Conservation (phyloP, 1,284 basidiomycete species). For the Ustilago tritici region DNA sequence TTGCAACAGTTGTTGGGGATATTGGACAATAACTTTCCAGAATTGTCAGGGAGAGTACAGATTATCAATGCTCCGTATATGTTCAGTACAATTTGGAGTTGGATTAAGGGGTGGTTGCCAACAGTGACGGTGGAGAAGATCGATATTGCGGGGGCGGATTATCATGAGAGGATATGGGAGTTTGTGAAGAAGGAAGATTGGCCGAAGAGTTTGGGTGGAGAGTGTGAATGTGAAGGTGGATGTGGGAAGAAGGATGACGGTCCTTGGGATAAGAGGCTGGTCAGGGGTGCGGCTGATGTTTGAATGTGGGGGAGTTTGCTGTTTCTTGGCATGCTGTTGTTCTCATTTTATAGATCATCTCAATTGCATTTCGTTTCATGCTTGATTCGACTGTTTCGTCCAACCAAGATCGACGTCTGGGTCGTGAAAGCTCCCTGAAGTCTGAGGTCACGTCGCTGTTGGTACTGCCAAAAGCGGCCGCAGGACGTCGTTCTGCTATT, state of each 20-base stretch:
- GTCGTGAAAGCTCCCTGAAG: no score
- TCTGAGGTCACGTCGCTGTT: no score
- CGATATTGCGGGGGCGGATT: slow-evolving; percentile 63
- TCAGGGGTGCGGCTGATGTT: slow-evolving; percentile 19
- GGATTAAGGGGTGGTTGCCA: slow-evolving; percentile 67
- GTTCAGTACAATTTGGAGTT: slow-evolving; percentile 64
- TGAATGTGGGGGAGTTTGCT: not conserved
- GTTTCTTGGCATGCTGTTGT: not conserved
- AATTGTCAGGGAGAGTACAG: slow-evolving; percentile 64
- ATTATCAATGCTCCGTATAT: slow-evolving; percentile 68
- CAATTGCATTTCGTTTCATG: not conserved
- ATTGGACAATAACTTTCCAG: slow-evolving; percentile 67
- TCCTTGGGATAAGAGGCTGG: slow-evolving; percentile 57
- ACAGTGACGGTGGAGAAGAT: slow-evolving; percentile 64
- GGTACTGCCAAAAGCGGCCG: no score
- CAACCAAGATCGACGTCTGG: no score
- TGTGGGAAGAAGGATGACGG: slow-evolving; percentile 57
- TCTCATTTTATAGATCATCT: not conserved
- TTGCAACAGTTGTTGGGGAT: slow-evolving; percentile 61
- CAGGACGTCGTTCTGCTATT: no score
- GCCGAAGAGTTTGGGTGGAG: slow-evolving; percentile 61
- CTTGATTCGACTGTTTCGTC: no score
- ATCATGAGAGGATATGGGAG: slow-evolving; percentile 43
- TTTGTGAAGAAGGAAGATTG: slow-evolving; percentile 57
- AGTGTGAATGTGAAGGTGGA: slow-evolving; percentile 54